Percentiles rank a stretch among this genome's conserved stretches.
These are phyloP conservation scores for Coemansia sp. DNA, from an alignment of 192 early-diverging fungal genomes.

Conservation along the genomic window DNA sequence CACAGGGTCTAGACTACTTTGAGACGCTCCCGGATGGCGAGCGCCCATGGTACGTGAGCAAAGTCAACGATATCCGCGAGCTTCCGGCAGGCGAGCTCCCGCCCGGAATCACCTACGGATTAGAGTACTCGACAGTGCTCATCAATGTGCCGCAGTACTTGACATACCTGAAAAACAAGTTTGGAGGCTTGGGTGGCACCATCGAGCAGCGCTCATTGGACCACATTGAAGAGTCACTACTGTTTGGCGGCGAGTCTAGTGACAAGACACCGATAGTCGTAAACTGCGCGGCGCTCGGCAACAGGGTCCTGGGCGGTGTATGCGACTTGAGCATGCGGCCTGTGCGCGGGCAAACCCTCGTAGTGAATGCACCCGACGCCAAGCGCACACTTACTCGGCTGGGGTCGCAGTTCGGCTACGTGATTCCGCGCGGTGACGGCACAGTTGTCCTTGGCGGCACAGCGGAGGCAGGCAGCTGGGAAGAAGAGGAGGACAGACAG, in stretches of 20 bases:
- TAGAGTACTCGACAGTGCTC: constrained; percentile 32
- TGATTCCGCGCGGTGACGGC: constrained; percentile 46
- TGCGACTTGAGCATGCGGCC: constrained; percentile 70
- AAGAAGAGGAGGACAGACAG: constrained; percentile 28
- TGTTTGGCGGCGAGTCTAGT: background rate
- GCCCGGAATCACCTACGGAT: constrained; percentile 9
- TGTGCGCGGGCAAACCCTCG: constrained; percentile 76
- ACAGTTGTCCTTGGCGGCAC: constrained; percentile 48
- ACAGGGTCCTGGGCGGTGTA: constrained; percentile 66
- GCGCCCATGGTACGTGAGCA: constrained; percentile 11
- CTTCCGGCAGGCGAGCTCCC: constrained; percentile 16
- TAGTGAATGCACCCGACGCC: constrained; percentile 70
- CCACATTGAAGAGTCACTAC: constrained; percentile 20
- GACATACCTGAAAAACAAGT: constrained; percentile 18
- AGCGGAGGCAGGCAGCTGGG: constrained; percentile 24
- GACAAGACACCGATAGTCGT: constrained; percentile 53
- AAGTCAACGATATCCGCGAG: constrained; percentile 6
- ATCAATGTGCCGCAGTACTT: constrained; percentile 45
- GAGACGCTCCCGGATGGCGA: constrained; percentile 6
- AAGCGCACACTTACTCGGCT: constrained; percentile 59
- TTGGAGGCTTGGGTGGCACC: constrained; percentile 12
- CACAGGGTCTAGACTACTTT: constrained; percentile 16
- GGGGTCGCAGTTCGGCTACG: constrained; percentile 34
- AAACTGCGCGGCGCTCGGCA: constrained; percentile 79
- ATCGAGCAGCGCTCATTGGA: constrained; percentile 7